Evolutionary conservation across 768 basidiomycete genomes (phyloP).

Genomic region (Leccinum sublutescens): DNA sequence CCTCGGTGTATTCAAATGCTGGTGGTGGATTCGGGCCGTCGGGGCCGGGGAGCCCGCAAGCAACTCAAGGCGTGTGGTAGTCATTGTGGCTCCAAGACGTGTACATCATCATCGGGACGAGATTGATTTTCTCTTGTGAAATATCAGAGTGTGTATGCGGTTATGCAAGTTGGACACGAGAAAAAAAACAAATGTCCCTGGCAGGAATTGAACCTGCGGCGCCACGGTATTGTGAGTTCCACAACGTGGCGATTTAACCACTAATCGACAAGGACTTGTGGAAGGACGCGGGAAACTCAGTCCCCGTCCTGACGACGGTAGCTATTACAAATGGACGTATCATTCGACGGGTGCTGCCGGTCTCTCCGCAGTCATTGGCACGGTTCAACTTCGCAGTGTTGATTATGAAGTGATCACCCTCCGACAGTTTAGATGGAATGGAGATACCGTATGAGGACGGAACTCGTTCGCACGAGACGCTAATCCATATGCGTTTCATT

Average conservation of each 20-base stretch:
- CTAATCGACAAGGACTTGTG: conserved; percentile 42
- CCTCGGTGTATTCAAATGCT: conserved; percentile 32
- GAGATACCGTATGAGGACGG: neutral
- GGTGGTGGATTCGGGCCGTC: conserved; percentile 18
- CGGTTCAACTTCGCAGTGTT: neutral
- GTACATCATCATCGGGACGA: neutral
- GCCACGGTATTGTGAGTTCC: conserved; percentile 35
- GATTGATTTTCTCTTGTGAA: neutral
- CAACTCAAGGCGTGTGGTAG: conserved; percentile 31
- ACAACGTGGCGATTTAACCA: conserved; percentile 44
- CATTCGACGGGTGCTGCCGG: neutral
- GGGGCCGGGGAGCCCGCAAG: conserved; percentile 27
- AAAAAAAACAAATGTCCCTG: conserved; percentile 31
- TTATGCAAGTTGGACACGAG: too few relatives aligned
- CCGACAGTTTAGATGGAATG: neutral
- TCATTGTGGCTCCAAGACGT: neutral
- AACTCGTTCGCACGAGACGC: neutral
- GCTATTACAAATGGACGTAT: neutral
- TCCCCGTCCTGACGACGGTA: neutral
- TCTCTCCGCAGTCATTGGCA: too few relatives aligned
- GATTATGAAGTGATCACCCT: neutral
- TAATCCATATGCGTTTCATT: neutral
- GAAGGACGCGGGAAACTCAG: conserved; percentile 14
- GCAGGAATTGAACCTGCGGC: conserved; percentile 38
- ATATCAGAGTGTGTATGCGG: neutral